These are phyloP conservation scores for Crinitomyces ghanaensis DNA, from an alignment of 805 yeast genomes.

Conservation along the genomic window DNA sequence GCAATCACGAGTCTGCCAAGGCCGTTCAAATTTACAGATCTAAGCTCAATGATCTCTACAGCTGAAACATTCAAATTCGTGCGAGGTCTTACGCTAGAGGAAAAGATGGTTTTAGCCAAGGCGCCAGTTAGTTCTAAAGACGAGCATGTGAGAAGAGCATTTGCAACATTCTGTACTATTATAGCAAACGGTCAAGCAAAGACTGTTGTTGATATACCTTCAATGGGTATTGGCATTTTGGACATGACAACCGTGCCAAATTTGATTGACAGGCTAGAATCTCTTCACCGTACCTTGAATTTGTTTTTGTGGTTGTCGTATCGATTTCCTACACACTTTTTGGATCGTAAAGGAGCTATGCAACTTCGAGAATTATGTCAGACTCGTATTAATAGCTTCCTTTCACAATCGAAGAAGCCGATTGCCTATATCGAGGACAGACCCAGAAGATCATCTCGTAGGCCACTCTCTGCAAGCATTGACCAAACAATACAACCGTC, in stretches of 20 bases:
- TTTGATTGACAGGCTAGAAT: constrained; percentile 36
- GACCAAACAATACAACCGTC: too few species aligned
- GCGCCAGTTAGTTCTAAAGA: constrained; percentile 45
- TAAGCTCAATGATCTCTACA: constrained; percentile 30
- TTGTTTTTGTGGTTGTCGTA: constrained; percentile 78
- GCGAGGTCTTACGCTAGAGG: constrained; percentile 38
- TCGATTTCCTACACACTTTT: constrained; percentile 71
- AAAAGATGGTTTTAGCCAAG: constrained; percentile 44
- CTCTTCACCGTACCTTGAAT: constrained; percentile 53
- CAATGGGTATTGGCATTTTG: constrained; percentile 12
- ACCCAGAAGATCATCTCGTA: too few species aligned
- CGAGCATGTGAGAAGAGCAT: constrained; percentile 32
- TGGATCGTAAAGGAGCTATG: constrained; percentile 62
- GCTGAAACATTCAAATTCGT: constrained; percentile 36
- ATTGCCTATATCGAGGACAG: too few species aligned
- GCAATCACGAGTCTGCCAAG: constrained; percentile 25
- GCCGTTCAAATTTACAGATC: constrained; percentile 30
- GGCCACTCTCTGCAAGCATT: too few species aligned
- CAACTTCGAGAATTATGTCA: constrained; percentile 65
- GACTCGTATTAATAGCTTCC: constrained; percentile 34
- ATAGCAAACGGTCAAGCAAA: constrained; percentile 45
- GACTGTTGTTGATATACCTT: constrained; percentile 41
- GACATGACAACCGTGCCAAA: constrained; percentile 1
- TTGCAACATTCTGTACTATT: constrained; percentile 37
- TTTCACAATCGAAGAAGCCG: constrained; percentile 4